A percentile compares a stretch with the other conserved stretches of the same genome.
Conservation (phyloP, 108 stramenopile genomes). For the Hondaea fermentalgiana region DNA sequence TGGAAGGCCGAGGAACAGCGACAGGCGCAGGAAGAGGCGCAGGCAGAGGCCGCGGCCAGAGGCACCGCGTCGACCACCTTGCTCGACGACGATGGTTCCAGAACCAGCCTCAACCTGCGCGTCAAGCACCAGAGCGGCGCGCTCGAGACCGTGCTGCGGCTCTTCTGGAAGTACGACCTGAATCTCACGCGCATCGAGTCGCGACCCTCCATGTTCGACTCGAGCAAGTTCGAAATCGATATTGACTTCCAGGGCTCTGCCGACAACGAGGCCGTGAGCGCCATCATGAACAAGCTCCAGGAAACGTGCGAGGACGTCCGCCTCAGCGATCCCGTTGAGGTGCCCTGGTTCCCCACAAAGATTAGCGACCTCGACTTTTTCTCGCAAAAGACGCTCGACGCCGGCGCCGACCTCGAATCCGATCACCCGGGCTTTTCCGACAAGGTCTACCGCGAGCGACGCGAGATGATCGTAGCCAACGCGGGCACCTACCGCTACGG, state of each 20-base stretch:
- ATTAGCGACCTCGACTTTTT: slow-evolving; percentile 20
- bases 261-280: not conserved
- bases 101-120: not conserved
- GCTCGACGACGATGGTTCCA: not conserved
- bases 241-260: not conserved
- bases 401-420: slow-evolving; percentile 53
- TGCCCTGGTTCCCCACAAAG: slow-evolving; percentile 21
- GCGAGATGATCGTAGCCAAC: slow-evolving; percentile 56
- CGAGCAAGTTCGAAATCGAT: not conserved
- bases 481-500: slow-evolving; percentile 64
- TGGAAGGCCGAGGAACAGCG: no score
- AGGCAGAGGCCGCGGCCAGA: not conserved
- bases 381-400: slow-evolving; percentile 20
- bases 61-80: slow-evolving; percentile 41
- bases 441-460: slow-evolving; percentile 64
- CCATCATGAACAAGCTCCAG: not conserved
- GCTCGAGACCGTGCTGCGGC: slow-evolving; percentile 70
- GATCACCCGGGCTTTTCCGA: slow-evolving; percentile 88
- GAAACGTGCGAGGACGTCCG: not conserved
- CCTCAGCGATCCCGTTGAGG: not conserved
- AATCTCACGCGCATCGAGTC: slow-evolving; percentile 76
- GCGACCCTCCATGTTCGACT: not conserved
- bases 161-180: slow-evolving; percentile 83
- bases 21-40: not conserved
- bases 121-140: slow-evolving; percentile 66